Conservation (phyloP, 768 basidiomycete genomes). For the Psilocybe cyanescens region DNA sequence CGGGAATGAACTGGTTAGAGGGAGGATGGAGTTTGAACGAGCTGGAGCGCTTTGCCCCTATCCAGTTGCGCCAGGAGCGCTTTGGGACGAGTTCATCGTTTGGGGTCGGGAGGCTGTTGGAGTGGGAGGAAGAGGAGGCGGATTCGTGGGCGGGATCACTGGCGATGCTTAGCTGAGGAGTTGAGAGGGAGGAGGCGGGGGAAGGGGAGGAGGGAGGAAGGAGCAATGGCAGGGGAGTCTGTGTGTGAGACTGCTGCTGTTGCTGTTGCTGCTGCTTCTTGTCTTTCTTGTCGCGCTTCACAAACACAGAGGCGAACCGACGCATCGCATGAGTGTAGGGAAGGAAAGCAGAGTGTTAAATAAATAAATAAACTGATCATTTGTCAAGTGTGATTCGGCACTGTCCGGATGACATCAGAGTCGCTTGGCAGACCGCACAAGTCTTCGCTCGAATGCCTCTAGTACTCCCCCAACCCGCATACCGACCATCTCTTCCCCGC, state of each 20-base stretch:
- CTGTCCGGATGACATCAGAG: slow-evolving; percentile 3
- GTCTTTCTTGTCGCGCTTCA: slow-evolving; percentile 38
- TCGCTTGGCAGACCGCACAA: slow-evolving; percentile 33
- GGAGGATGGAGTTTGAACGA: slow-evolving; percentile 15
- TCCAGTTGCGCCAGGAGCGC: too few relatives aligned
- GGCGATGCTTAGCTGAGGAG: slow-evolving; percentile 35
- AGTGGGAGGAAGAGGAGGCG: slow-evolving; percentile 67
- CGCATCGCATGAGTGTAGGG: slow-evolving; percentile 65
- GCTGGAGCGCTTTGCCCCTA: slow-evolving; percentile 34
- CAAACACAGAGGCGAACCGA: slow-evolving; percentile 64
- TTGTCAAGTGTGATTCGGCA: background rate
- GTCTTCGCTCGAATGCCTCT: slow-evolving; percentile 67
- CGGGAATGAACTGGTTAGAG: slow-evolving; percentile 20
- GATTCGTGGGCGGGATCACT: slow-evolving; percentile 52
- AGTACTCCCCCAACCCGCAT: slow-evolving; percentile 53
- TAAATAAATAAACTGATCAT: slow-evolving; percentile 1
- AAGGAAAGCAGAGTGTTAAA: background rate
- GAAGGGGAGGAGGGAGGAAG: slow-evolving; percentile 17
- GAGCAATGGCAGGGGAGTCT: slow-evolving; percentile 3
- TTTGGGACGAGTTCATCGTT: slow-evolving; percentile 34
- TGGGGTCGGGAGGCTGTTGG: slow-evolving; percentile 37
- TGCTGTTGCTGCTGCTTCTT: slow-evolving; percentile 20
- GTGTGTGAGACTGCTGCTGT: too few relatives aligned
- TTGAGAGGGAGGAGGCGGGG: slow-evolving; percentile 26
- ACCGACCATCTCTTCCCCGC: slow-evolving; percentile 59